Base-by-base conservation (phyloP, 1,284 basidiomycete genomes). In the Sporisorium graminicola region DNA sequence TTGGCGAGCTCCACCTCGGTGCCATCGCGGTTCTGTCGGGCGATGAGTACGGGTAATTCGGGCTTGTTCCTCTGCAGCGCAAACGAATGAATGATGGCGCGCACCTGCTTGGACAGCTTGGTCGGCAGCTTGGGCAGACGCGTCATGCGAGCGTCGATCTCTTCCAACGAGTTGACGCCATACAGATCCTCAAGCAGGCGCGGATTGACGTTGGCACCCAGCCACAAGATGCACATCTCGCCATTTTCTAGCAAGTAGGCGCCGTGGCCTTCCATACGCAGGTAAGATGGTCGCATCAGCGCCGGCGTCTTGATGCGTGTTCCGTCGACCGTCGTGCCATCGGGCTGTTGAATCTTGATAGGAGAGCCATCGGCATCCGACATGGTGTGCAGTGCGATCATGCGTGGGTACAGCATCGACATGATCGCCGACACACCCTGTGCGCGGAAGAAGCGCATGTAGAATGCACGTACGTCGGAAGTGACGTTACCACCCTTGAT, bases 1-100 rank as follows among this genome's bases (percentile, higher is more conserved):
- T 99, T 97, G 73, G 93, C 94, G 81, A 96, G 95, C 85, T 99
- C 97, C 58, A 99, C 90, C 87, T 99, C 97, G 66, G 91, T 89
- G 12, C 91, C 95, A 85, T 99, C 97, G 83, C 94, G 88, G 84
- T 98, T 94, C 86, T 99, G 97, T 16, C 97, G 90, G 0, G 94
- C 93, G 52, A 98, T 89, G 40, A 91, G 87, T 67, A 98, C 89
- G 59, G 92, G 93, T 46, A 90, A 78, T 2, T 89, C 86, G 18
- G 89, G 87, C 9, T 91, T 91, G 50, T 88, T 88, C 42, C 94
- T 89, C 71, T 91, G 90, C 3, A 85, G 74, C 58, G 90, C 89
- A 52, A 94, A 91, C 74, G 91, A 89, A 0, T 90, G 89, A 22
- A 99, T 87, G 71, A 99, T 91, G 85, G 94, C 94, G 61, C 91